Evolutionary conservation across 2,329 filamentous ascomycete genomes (phyloP).

Genomic region (Apiospora aurea): DNA sequence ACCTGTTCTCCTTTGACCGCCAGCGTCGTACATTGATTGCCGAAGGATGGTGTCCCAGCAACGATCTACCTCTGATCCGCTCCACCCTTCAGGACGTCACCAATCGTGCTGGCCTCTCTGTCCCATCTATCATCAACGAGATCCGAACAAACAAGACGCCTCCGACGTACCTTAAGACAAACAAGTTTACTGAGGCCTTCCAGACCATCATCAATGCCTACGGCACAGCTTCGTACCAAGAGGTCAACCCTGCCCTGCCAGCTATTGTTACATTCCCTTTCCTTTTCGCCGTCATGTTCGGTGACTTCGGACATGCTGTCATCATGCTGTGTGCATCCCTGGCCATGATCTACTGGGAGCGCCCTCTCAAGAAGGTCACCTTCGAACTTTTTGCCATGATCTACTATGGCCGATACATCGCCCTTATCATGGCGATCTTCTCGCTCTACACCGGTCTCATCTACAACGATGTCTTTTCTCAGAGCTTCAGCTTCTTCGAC

Average conservation of each 20-base stretch:
- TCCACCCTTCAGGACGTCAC: conserved; percentile 96
- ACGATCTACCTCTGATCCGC: conserved; percentile 87
- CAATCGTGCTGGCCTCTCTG: conserved; percentile 92
- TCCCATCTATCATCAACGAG: conserved; percentile 98
- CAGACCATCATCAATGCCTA: conserved; percentile 99
- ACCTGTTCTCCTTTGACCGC: conserved; percentile 95
- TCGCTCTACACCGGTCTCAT: conserved; percentile 97
- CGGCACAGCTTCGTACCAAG: conserved; percentile 94
- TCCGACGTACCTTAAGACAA: conserved; percentile 96
- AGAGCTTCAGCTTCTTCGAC: conserved; percentile 85
- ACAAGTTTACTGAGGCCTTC: conserved; percentile 98
- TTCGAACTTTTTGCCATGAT: conserved; percentile 98
- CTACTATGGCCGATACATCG: conserved; percentile 98
- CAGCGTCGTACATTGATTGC: conserved; percentile 95
- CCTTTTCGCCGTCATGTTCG: conserved; percentile 99
- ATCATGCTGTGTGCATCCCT: conserved; percentile 85
- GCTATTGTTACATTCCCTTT: conserved; percentile 99
- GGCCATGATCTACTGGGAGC: conserved; percentile 98
- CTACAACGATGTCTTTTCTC: conserved; percentile 98
- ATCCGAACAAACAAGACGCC: conserved; percentile 97
- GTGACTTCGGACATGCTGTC: conserved; percentile 91
- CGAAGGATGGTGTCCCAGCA: conserved; percentile 96
- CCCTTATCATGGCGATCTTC: conserved; percentile 96
- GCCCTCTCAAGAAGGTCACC: conserved; percentile 85
- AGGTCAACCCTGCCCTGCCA: conserved; percentile 94